Evolutionary conservation across 2,329 filamentous ascomycete genomes (phyloP).

Genomic region (Fusarium ambrosium): DNA sequence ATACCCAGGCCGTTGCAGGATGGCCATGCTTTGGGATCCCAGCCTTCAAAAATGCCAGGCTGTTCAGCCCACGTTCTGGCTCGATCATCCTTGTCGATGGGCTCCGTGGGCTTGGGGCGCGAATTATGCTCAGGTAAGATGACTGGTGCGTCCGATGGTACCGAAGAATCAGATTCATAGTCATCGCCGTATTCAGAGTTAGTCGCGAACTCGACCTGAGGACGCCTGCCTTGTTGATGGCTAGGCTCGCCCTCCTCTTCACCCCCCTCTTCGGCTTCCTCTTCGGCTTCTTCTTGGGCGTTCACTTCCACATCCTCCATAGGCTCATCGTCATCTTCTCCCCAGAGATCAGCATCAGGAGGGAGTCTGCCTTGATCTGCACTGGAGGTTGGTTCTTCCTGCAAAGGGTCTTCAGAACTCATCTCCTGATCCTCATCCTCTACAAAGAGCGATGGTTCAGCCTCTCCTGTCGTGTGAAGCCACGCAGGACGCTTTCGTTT

Average conservation of each 20-base stretch:
- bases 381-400: background rate
- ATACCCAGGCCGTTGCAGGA: slow-evolving; percentile 16
- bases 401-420: background rate
- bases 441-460: background rate
- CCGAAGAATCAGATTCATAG: background rate
- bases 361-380: background rate
- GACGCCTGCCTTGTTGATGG: background rate
- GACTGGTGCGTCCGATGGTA: background rate
- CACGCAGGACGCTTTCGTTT: background rate
- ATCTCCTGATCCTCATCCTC: background rate
- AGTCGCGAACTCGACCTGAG: background rate
- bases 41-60: slow-evolving; percentile 37
- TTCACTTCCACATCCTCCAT: background rate
- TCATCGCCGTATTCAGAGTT: background rate
- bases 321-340: background rate
- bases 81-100: slow-evolving; percentile 1
- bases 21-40: slow-evolving; percentile 20
- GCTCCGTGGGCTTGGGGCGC: background rate
- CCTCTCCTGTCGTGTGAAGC: background rate
- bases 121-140: background rate
- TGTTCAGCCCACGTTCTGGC: slow-evolving; percentile 43
- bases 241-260: background rate
- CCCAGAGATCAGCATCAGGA: background rate
- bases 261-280: background rate
- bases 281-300: background rate